A percentile compares a stretch with the other conserved stretches of the same genome.
Conservation (phyloP, 345 rosid species). For the Isatis tinctoria region DNA sequence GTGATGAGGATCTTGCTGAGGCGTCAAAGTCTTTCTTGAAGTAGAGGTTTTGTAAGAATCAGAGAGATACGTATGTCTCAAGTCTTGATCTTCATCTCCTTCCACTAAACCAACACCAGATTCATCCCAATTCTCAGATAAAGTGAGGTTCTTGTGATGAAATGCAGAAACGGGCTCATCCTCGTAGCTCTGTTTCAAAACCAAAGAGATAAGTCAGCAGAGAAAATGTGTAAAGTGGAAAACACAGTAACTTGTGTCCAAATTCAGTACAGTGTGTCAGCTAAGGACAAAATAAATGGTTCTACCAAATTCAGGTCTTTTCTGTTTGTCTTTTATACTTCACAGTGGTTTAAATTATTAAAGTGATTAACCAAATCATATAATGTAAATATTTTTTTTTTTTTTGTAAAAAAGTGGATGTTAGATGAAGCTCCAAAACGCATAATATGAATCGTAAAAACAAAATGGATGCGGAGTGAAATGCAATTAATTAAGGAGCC, state of each 20-base stretch:
- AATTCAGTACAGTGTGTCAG: slow-evolving; percentile 1
- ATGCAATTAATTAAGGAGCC: not conserved
- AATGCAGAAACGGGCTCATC: slow-evolving; percentile 57
- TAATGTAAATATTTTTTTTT: not conserved
- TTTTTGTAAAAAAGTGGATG: not conserved
- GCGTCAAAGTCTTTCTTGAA: slow-evolving; percentile 48
- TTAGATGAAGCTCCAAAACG: slow-evolving; percentile 10
- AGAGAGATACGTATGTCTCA: slow-evolving; percentile 41
- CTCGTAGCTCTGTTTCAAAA: slow-evolving; percentile 69
- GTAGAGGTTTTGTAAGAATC: slow-evolving; percentile 52
- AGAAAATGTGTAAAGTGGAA: not conserved
- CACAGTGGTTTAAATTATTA: slow-evolving; percentile 10
- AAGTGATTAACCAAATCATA: not conserved
- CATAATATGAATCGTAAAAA: not conserved
- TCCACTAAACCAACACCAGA: slow-evolving; percentile 41
- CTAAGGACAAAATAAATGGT: slow-evolving; percentile 21
- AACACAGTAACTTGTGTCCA: slow-evolving; percentile 16
- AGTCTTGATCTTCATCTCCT: slow-evolving; percentile 34
- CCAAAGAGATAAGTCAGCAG: slow-evolving; percentile 3
- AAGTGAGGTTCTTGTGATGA: slow-evolving; percentile 46
- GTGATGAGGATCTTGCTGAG: slow-evolving; percentile 31
- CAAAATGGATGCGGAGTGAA: not conserved
- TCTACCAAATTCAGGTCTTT: slow-evolving; percentile 28
- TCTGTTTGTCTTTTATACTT: slow-evolving; percentile 19
- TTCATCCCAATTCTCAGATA: slow-evolving; percentile 75